Conservation (phyloP, 306 rosid species). For the Betula pendula region DNA sequence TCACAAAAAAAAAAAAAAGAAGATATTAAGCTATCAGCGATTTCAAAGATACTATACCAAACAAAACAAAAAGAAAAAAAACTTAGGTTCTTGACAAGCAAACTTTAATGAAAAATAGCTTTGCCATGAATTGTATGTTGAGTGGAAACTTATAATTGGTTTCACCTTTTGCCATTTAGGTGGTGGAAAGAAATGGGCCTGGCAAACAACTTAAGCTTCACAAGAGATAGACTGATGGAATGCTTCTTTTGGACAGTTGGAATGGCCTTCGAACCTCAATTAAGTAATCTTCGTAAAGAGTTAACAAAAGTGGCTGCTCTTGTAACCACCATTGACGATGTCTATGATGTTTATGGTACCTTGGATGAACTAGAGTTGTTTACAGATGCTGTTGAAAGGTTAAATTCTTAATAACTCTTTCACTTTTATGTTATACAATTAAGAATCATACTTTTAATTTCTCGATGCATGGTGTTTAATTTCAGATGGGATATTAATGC, state of each 20-base stretch:
- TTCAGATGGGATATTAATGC: slow-evolving; percentile 57
- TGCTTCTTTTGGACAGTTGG: slow-evolving; percentile 54
- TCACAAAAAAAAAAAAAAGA: too few relatives aligned
- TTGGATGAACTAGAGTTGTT: slow-evolving; percentile 51
- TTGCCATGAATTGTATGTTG: background rate
- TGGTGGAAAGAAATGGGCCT: slow-evolving; percentile 60
- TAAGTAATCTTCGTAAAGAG: slow-evolving; percentile 36
- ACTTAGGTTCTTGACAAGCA: too few relatives aligned
- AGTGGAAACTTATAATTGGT: background rate
- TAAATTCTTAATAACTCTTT: too few relatives aligned
- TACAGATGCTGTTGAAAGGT: slow-evolving; percentile 56
- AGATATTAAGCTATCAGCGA: too few relatives aligned
- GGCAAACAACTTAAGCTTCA: slow-evolving; percentile 46
- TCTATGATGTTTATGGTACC: slow-evolving; percentile 58
- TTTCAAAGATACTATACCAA: too few relatives aligned
- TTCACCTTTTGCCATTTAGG: slow-evolving; percentile 14
- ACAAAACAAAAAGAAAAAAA: too few relatives aligned
- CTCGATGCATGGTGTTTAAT: background rate
- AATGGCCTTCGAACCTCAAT: slow-evolving; percentile 44
- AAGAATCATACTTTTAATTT: background rate
- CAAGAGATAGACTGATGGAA: slow-evolving; percentile 55
- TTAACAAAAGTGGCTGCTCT: slow-evolving; percentile 48
- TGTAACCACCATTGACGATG: slow-evolving; percentile 48
- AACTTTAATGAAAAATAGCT: too few relatives aligned
- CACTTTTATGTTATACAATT: too few relatives aligned